phyloP scores from a whole-genome alignment of 2,329 filamentous ascomycete species.

The Teratosphaeria viscida region DNA sequence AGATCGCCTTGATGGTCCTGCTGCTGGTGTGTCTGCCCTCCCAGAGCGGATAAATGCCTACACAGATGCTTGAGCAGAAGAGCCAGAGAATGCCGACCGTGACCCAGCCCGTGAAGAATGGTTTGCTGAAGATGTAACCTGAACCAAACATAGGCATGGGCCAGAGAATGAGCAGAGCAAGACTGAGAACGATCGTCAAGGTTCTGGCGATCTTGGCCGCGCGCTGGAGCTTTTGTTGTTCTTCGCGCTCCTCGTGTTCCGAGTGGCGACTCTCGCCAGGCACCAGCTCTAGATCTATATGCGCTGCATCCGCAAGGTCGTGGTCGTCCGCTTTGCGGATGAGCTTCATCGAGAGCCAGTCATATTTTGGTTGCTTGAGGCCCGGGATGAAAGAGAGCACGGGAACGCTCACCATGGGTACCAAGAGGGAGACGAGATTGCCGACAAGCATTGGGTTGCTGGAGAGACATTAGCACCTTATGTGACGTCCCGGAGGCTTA shows the following conservation, averaged over 20 bases:
- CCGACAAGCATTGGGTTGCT: slow-evolving; percentile 73
- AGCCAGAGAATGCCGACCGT: slow-evolving; percentile 67
- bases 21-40: slow-evolving; percentile 62
- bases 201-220: slow-evolving; percentile 43
- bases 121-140: slow-evolving; percentile 70
- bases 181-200: slow-evolving; percentile 53
- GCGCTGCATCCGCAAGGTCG: slow-evolving; percentile 53
- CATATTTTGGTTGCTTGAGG: slow-evolving; percentile 66
- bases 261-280: slow-evolving; percentile 38
- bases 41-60: slow-evolving; percentile 72
- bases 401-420: slow-evolving; percentile 64
- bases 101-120: slow-evolving; percentile 55
- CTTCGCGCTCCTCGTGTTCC: slow-evolving; percentile 31
- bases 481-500: background rate
- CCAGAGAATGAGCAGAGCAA: slow-evolving; percentile 72
- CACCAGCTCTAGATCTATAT: slow-evolving; percentile 55
- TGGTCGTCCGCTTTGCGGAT: slow-evolving; percentile 73
- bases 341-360: slow-evolving; percentile 72
- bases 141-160: slow-evolving; percentile 85
- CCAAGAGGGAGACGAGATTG: slow-evolving; percentile 72
- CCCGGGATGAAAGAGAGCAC: slow-evolving; percentile 52
- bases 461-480: slow-evolving; percentile 3
- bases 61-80: slow-evolving; percentile 59
- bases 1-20: slow-evolving; percentile 52
- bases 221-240: slow-evolving; percentile 33